phyloP scores from a whole-genome alignment of 805 yeast species.

The Hanseniaspora meyeri region DNA sequence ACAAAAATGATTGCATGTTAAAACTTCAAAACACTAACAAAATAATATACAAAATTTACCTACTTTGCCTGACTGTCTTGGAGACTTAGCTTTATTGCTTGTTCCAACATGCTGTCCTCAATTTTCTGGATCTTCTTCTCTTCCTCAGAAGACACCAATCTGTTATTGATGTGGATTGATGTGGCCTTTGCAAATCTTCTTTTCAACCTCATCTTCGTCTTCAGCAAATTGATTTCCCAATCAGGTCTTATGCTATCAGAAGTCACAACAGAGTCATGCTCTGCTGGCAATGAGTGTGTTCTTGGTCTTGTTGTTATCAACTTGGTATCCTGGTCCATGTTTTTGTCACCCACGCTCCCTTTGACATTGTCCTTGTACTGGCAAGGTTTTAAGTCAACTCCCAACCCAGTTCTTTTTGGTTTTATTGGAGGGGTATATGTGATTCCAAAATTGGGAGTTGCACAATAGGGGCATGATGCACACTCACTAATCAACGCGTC shows the following conservation, averaged over 20 bases:
- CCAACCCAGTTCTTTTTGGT: constrained; percentile 46
- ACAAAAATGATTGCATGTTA: too few species aligned
- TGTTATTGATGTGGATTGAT: constrained; percentile 80
- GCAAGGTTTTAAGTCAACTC: constrained; percentile 32
- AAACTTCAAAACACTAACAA: too few species aligned
- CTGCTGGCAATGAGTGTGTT: constrained; percentile 50
- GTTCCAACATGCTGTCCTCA: constrained; percentile 72
- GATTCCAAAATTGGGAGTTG: constrained; percentile 73
- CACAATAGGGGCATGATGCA: constrained; percentile 89
- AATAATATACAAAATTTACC: too few species aligned
- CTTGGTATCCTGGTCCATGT: constrained; percentile 13
- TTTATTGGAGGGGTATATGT: constrained; percentile 58
- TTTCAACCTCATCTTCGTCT: constrained; percentile 67
- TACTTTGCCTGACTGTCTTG: constrained; percentile 36
- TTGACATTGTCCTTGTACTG: background rate
- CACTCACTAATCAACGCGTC: constrained; percentile 70
- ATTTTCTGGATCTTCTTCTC: constrained; percentile 28
- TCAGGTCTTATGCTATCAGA: constrained; percentile 82
- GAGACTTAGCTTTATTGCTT: constrained; percentile 64
- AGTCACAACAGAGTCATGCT: constrained; percentile 58
- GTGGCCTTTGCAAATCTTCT: constrained; percentile 87
- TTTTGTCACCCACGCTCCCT: constrained; percentile 15
- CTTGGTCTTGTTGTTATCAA: constrained; percentile 19
- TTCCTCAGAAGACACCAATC: constrained; percentile 37
- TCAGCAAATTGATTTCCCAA: constrained; percentile 66